Conservation (phyloP, 257 asterid genomes). For the Datura wrightii region DNA sequence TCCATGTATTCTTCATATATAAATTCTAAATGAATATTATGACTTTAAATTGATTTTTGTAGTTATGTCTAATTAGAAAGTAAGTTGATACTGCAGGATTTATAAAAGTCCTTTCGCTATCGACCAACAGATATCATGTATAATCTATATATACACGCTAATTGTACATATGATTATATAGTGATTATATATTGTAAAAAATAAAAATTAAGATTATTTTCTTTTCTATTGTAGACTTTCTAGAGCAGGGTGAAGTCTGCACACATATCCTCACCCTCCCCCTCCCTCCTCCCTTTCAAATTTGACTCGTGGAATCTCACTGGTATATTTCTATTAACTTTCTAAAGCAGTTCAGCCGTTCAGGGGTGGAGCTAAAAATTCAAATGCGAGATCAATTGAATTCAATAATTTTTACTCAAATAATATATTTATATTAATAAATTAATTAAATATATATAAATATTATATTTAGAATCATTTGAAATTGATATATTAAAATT, state of each 20-base stretch:
- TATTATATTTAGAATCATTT: too few relatives aligned
- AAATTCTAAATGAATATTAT: not conserved
- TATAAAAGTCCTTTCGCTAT: not conserved
- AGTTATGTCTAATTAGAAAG: not conserved
- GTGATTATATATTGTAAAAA: not conserved
- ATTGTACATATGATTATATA: not conserved
- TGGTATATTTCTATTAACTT: not conserved
- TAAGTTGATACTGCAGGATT: not conserved
- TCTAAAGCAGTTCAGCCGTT: not conserved
- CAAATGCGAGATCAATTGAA: not conserved
- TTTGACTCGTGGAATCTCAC: too few relatives aligned
- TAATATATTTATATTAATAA: too few relatives aligned
- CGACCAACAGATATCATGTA: not conserved
- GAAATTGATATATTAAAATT: too few relatives aligned
- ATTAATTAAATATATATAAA: too few relatives aligned
- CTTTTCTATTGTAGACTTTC: not conserved
- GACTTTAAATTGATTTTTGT: not conserved
- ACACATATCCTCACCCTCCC: too few relatives aligned
- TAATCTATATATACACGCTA: not conserved
- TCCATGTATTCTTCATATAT: not conserved
- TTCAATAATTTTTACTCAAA: too few relatives aligned
- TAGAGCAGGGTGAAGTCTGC: not conserved
- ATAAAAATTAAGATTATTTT: not conserved
- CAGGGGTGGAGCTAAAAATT: not conserved
- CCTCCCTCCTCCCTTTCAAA: too few relatives aligned